Conservation (phyloP, 1,284 basidiomycete species). For the Microstroma glucosiphilum region DNA sequence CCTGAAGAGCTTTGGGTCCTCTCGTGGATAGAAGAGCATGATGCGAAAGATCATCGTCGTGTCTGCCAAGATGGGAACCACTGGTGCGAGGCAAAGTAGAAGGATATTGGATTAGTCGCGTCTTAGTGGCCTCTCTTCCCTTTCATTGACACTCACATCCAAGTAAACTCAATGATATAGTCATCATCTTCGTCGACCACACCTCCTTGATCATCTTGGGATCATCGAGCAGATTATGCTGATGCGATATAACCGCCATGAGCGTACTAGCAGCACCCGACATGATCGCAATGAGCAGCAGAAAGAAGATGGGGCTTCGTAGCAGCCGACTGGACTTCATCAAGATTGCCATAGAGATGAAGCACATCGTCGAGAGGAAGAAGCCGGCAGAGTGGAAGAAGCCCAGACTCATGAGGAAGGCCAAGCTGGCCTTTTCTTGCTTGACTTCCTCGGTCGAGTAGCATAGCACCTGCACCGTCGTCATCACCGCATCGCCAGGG, state of each 20-base stretch:
- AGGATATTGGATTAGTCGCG: too few relatives aligned
- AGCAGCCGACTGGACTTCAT: background rate
- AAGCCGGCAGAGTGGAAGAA: too few relatives aligned
- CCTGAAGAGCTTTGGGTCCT: background rate
- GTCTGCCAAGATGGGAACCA: conserved; percentile 2
- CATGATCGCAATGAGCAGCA: background rate
- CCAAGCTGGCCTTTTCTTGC: too few relatives aligned
- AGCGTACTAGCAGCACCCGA: too few relatives aligned
- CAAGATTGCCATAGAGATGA: background rate
- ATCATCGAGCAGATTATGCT: background rate
- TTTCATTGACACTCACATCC: background rate
- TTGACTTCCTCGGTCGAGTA: too few relatives aligned
- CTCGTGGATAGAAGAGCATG: conserved; percentile 5
- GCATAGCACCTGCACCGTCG: too few relatives aligned
- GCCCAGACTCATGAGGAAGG: too few relatives aligned
- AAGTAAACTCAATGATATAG: background rate
- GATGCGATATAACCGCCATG: background rate
- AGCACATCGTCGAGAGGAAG: background rate
- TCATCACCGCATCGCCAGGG: too few relatives aligned
- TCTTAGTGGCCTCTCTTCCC: background rate
- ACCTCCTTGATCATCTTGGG: background rate
- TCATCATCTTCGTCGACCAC: background rate
- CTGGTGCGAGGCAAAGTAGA: background rate
- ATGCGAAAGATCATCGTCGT: background rate
- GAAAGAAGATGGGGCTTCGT: background rate